phyloP scores from a whole-genome alignment of 2,329 filamentous ascomycete genomes.

The Penicillium sp. region DNA sequence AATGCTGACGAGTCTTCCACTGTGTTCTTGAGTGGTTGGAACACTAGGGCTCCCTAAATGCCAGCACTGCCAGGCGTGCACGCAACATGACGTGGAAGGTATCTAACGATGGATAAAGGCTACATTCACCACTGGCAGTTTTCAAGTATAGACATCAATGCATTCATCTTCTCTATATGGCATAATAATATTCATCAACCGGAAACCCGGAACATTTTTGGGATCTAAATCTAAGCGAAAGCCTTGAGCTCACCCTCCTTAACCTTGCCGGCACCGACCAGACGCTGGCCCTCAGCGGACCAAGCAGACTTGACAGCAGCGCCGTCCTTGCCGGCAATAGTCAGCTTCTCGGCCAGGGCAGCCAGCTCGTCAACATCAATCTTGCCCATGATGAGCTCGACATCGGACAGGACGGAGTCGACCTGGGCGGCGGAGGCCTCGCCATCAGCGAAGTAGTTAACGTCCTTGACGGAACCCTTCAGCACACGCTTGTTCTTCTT shows the following conservation, averaged over 20 bases:
- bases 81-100: too few species aligned
- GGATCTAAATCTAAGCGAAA: constrained; percentile 33
- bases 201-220: constrained; percentile 1
- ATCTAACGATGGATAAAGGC: too few species aligned
- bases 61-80: too few species aligned
- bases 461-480: constrained; percentile 91
- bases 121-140: neutral
- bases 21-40: too few species aligned
- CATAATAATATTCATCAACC: constrained; percentile 15
- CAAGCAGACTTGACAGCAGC: constrained; percentile 86
- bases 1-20: too few species aligned
- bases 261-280: constrained; percentile 81
- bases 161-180: constrained; percentile 18
- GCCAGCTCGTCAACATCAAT: constrained; percentile 91
- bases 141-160: neutral
- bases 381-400: constrained; percentile 85
- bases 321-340: constrained; percentile 73
- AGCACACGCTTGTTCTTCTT: constrained; percentile 99
- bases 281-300: constrained; percentile 74
- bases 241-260: constrained; percentile 80
- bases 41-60: too few species aligned
- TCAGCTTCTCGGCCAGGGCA: constrained; percentile 77
- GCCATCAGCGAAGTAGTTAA: constrained; percentile 87
- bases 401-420: constrained; percentile 80
- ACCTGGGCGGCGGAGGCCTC: constrained; percentile 77